Evolutionary conservation across 345 rosid genomes (phyloP).

Genomic region (Bretschneidera sinensis): DNA sequence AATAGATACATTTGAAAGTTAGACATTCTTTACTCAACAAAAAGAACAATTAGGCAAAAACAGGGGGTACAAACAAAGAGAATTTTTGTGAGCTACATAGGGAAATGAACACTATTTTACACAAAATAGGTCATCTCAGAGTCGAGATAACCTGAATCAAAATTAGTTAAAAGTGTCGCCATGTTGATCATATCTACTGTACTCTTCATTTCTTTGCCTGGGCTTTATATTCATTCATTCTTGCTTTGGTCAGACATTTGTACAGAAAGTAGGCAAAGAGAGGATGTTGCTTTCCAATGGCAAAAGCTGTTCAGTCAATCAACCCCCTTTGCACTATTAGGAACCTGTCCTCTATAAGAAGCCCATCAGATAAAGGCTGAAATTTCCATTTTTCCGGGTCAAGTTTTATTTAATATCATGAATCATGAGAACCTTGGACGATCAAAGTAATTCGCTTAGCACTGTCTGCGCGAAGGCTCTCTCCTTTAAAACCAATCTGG

Average conservation of each 20-base stretch:
- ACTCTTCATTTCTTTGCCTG: constrained; percentile 8
- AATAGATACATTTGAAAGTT: constrained; percentile 3
- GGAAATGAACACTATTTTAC: constrained; percentile 30
- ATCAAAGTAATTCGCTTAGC: constrained; percentile 78
- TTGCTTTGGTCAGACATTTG: constrained; percentile 14
- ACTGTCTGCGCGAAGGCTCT: constrained; percentile 74
- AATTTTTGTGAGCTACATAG: too few species aligned
- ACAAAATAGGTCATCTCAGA: constrained; percentile 24
- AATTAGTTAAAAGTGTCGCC: constrained; percentile 19
- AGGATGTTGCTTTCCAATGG: constrained; percentile 25
- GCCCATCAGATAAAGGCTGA: constrained; percentile 54
- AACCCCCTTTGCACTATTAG: constrained; percentile 45
- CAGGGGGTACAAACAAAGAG: too few species aligned
- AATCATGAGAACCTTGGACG: constrained; percentile 83
- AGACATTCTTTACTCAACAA: too few species aligned
- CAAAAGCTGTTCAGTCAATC: constrained; percentile 27
- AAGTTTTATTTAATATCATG: constrained; percentile 67
- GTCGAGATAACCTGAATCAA: constrained; percentile 23
- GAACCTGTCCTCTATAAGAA: constrained; percentile 69
- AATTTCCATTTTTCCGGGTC: constrained; percentile 39
- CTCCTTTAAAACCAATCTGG: constrained; percentile 91
- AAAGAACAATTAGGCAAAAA: too few species aligned
- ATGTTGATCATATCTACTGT: constrained; percentile 16
- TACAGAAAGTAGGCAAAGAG: constrained; percentile 18
- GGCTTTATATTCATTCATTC: not conserved